Evolutionary conservation across 139 green algal genomes (phyloP), one percentile per base, ranked within the genome.

Genomic region (Coelastrella sp.): DNA sequence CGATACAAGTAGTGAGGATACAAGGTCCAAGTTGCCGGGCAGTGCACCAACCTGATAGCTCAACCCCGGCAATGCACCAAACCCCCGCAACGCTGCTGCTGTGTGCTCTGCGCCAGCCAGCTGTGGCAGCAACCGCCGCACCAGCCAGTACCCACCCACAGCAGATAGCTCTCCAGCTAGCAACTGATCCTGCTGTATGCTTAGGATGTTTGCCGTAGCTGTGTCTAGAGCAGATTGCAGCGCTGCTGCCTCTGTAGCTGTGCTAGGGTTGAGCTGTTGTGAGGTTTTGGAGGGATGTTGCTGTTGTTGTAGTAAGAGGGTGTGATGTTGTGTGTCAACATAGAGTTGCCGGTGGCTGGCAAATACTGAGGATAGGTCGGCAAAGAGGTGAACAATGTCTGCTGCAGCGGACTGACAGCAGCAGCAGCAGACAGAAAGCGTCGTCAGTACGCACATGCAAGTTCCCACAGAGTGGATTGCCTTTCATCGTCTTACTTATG

Each of bases 81-180:
- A 16, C 3, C 83, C 83, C 16, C 20, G 59, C 47, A 80, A 32
- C 11, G 61, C 83, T 6, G 56, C 17, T 59, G 14, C 68, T 22
- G 66, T 22, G 4, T 88, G 16, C 60, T 58, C 11, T 6, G 20
- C 11, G 8, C 4, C 79, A 22, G 16, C 11, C 19, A 87, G 65
- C 23, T 78, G 64, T 19, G 68, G 83, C 54, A 88, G 83, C 66
- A 88, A 13, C 54, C 56, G 11, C 17, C 83, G 66, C 47, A 88
- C 16, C 17, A 88, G 83, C 83, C 83, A 88, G 68, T 73, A 88
- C 5, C 83, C 83, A 3, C 83, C 83, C 19, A 88, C 19, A 20
- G 83, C 83, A 19, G 68, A 80, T 54, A 88, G 17, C 68, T 88
- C 83, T 3, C 83, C 83, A 60, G 83, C 83, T 11, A 88, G 57